Evolutionary conservation across 2,329 filamentous ascomycete genomes (phyloP), one percentile per base, ranked within the genome.

Genomic region (Ophiosphaerella herpotricha): DNA sequence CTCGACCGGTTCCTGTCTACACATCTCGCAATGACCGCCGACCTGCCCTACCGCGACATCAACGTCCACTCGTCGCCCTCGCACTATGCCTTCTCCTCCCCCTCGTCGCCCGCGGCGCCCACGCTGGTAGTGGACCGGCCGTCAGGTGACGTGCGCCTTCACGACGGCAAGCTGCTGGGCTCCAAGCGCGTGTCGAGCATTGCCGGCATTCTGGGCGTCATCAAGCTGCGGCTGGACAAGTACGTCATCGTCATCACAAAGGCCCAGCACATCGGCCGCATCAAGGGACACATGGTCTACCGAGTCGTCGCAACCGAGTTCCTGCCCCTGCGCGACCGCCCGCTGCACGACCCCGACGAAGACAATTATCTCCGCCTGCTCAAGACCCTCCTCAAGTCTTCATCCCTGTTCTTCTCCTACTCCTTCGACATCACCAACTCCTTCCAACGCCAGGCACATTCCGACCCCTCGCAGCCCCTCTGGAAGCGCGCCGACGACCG

Each of bases 381-480:
- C 62, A 91, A 91, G 74, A 85, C 82, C 40, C 86, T 94, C 55
- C 82, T 99, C 63, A 88, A 89, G 72, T 86, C 84, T 11, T 90
- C 89, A 0, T 91, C 93, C 7, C 91, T 97, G 87, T 97, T 96
- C 82, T 99, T 97, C 69, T 97, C 94, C 49, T 99, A 99, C 79
- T 93, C 92, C 7, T 85, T 96, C 72, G 94, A 99, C 75, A 83
- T 99, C 58, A 99, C 94, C 63, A 99, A 96, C 79, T 92, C 85
- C 71, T 96, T 97, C 78, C 94, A 99, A 77, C 86, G 94, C 57
- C 94, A 97, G 72, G 86, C 92, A 3, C 85, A 92, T 60, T 80
- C 85, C 58, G 85, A 96, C 71, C 77, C 79, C 48, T 82, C 83
- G 13, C 78, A 82, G 47, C 92, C 94, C 11, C 76, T 97, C 50